These are phyloP conservation scores for Mycena leptocephala DNA, from an alignment of 768 basidiomycete species.

Conservation along the genomic window DNA sequence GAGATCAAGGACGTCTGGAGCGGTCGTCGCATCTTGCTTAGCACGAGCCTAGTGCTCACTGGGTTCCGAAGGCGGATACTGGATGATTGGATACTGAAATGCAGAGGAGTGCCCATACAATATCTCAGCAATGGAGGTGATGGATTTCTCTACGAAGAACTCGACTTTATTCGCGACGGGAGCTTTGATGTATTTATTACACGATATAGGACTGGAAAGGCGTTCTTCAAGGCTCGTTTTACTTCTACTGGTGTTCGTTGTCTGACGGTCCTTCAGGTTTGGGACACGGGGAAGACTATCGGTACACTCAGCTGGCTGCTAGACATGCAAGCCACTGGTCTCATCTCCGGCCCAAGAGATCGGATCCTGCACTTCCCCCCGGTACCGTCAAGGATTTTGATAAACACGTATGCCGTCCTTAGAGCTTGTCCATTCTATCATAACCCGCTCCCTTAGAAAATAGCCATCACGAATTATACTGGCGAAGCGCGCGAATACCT, in stretches of 20 bases:
- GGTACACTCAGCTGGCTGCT: constrained; percentile 90
- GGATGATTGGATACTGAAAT: constrained; percentile 68
- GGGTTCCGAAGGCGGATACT: constrained; percentile 68
- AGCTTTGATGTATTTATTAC: constrained; percentile 83
- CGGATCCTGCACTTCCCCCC: constrained; percentile 90
- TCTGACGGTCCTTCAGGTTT: constrained; percentile 65
- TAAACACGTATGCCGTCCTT: constrained; percentile 44
- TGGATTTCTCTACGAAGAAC: constrained; percentile 56
- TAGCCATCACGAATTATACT: constrained; percentile 92
- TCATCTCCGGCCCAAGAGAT: constrained; percentile 74
- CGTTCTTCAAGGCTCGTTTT: constrained; percentile 75
- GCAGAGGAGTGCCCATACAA: constrained; percentile 67
- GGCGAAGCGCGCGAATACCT: constrained; percentile 91
- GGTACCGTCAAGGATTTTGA: constrained; percentile 67
- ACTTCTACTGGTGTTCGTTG: background rate
- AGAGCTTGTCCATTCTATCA: background rate
- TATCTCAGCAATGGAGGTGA: constrained; percentile 38
- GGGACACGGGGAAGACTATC: constrained; percentile 70
- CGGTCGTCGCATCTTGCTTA: constrained; percentile 73
- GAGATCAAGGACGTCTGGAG: constrained; percentile 67
- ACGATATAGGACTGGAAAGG: constrained; percentile 74
- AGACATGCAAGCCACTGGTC: constrained; percentile 77
- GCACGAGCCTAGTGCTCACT: constrained; percentile 69
- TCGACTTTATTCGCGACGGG: constrained; percentile 44
- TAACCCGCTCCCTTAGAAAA: constrained; percentile 56